Evolutionary conservation across 495 filamentous ascomycete species (phyloP), one percentile per base, ranked within the genome.

Genomic region (Monascus purpureus): DNA sequence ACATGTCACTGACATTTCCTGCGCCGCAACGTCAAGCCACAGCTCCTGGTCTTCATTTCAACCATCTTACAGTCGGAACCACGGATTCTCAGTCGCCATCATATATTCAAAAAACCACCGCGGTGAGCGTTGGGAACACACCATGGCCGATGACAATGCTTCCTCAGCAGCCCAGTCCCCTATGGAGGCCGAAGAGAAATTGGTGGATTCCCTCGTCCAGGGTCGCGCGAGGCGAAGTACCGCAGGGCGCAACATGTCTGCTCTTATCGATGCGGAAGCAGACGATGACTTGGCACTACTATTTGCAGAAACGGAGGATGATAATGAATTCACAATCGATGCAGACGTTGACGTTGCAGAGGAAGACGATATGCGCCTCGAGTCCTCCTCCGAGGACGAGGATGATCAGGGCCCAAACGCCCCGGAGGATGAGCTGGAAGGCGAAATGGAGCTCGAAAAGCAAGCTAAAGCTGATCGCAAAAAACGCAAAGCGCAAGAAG

Each of bases 261-360:
- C 72, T 17, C 74, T 95, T 39, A 61, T 94, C 28, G 76, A 77
- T 14, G 77, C 75, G 39, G 80, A 80, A 45, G 77, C 77, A 33
- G 78, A 80, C 31, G 77, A 84, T 28, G 81, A 85, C 31, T 67
- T 84, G 19, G 77, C 86, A 30, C 70, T 86, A 6, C 67, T 93
- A 4, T 92, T 90, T 39, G 74, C 79, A 38, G 82, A 90, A 54
- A 77, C 85, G 35, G 85, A 88, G 38, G 75, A 92, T 34, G 86
- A 93, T 41, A 76, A 75, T 8, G 82, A 82, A 8, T 90, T 85
- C 40, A 67, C 61, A 17, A 77, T 77, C 24, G 75, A 67, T 14
- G 75, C 57, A 17, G 77, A 75, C 13, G 76, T 76, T 12, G 77
- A 68, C 11, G 79, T 53, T 4, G 72, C 69, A 20, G 60, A 58